Evolutionary conservation across 768 basidiomycete genomes (phyloP), one percentile per base, ranked within the genome.

Genomic region (Tricholoma bakamatsutake): DNA sequence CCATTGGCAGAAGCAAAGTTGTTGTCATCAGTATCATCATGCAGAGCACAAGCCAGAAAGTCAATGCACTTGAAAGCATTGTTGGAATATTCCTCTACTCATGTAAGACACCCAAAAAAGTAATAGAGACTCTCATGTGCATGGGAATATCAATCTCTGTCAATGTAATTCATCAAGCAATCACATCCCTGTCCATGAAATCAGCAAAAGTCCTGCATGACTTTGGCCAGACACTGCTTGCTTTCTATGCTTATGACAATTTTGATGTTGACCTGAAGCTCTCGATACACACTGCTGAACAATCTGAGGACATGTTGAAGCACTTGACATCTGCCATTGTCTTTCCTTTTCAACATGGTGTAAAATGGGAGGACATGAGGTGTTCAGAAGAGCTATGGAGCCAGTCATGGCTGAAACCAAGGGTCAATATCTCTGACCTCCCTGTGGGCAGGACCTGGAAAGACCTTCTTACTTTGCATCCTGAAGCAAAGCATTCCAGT

Each of bases 191-290:
- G 33, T 34, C 12, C 9, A 34, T 4, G 1, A 34, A 34, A 4
- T 34, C 33, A 34, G 37, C 37, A 13, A n/a, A 5, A n/a, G 37
- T 12, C 15, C 9, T 39, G 2, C 24, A 30, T 5, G 34, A 52
- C 11, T 34, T 62, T 0, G 66, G 53, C 4, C 55, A 59, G 27
- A 60, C 64, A 5, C 18, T 64, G 0, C 27, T 50, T 2, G 49
- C 53, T 5, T 45, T 39, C 1, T 65, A 59, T 49, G 62, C 62
- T 1, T 67, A 67, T 45, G 62, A 69, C 51, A 69, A 13, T 24
- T 24, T 24, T 24, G 21, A 24, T 24, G 21, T 24, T 24, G 21
- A 24, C 21, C 21, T 24, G 21, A 60, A 62, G 40, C 18, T 12
- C 11, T n/a, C 47, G 9, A 34, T 12, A 34, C 33, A 8, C 7